Base-by-base conservation (phyloP, 371 early-diverging fungal species). In the Apophysomyces trapeziformis region DNA sequence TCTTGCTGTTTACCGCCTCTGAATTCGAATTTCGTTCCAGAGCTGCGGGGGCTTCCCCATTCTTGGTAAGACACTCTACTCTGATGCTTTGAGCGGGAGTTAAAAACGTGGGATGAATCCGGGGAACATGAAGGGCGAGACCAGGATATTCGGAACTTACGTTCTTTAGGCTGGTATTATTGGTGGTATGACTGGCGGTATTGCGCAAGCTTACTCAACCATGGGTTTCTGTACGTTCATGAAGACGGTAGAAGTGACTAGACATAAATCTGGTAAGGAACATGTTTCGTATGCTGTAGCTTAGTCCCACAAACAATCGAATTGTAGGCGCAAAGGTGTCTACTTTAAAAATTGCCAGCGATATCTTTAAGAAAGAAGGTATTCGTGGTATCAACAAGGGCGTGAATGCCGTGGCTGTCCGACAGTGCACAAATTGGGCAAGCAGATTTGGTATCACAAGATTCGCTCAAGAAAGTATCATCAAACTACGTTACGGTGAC, bases 221-320 rank as follows among this genome's bases (percentile, higher is more conserved):
- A 98, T 97, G 97, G 97, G 98, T 6, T 97, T 97, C 82, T 97
- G 97, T 82, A 98, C 98, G 0, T 98, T 97, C 76, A 98, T 98
- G 98, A 97, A 97, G 81, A 98, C 98, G 1, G 98, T 98, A 16
- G 98, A 98, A 70, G 96, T 98, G 50, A 98, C 98, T 4, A 88
- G 97, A 43, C 95, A 94, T 85, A 98, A 96, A 82, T 86, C 84
- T 64, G 32, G 32, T 26, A 26, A 26, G 32, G 32, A 26, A 3
- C 32, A 26, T 26, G 32, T 26, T 26, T 26, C 32, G 32, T 2
- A 26, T 26, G 32, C 32, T 26, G 32, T 26, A 26, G 32, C 32
- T 26, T 3, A 26, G 32, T 26, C 3, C 3, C 3, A 26, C 32
- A 2, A 26, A 26, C 32, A 26, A 26, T 26, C 32, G 32, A 26